Evolutionary conservation across 352 stramenopile genomes (phyloP), one percentile per base, ranked within the genome.

Genomic region (Phytophthora fragariaefolia): DNA sequence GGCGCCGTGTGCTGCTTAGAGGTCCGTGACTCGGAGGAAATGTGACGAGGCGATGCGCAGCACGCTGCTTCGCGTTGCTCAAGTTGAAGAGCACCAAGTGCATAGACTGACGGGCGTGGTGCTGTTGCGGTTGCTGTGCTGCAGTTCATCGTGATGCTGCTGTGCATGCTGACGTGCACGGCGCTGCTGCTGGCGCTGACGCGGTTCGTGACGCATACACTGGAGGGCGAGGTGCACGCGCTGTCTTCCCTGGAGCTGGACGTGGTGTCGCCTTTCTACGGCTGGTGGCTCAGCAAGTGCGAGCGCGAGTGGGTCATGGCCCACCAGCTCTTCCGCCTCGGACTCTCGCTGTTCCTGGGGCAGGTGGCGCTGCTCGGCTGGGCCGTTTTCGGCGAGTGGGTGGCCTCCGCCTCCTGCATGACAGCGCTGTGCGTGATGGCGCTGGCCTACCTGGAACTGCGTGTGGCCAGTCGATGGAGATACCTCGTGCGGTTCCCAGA

Each of bases 121-220:
- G 18, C 36, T 67, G 48, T 28, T 34, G 15, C 10, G 52, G 28
- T 15, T 65, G 3, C 20, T 60, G 22, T 13, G 36, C 18, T 59
- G 17, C 58, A 93, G 85, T 91, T 93, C 61, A 83, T 91, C 26
- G 83, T 76, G 46, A 92, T 92, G 85, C 62, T 93, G n/a, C 63
- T 90, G 60, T 89, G 80, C 69, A 90, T 89, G 78, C 71, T 93
- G 52, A 88, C 70, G 50, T 93, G 80, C 62, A 91, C 74, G 36
- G 71, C 87, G 30, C 60, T 93, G 46, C 66, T 93, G 36, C 58
- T 93, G 20, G 85, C 85, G 3, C 72, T 93, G 23, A 93, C 85
- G 46, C 82, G 85, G 7, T 94, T 82, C 55, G 83, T 92, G 45
- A 89, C 85, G 26, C 80, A 92, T 59, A 87, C 80, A 22, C 75